phyloP scores from a whole-genome alignment of 148 eudicot genomes.

The Dysphania ambrosioides region DNA sequence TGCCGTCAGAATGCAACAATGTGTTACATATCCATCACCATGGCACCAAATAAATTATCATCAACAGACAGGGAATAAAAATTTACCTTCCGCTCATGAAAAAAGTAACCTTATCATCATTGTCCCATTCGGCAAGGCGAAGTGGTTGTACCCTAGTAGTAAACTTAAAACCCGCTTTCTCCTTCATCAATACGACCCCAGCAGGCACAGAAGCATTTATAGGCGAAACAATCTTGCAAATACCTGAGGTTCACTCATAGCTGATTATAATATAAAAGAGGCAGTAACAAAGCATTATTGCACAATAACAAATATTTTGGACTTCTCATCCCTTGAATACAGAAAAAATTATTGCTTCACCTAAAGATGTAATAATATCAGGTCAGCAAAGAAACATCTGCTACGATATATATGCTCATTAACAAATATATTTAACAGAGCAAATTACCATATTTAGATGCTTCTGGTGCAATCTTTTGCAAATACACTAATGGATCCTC shows the following conservation, averaged over 20 bases:
- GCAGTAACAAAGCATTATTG: neutral
- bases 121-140: conserved; percentile 97
- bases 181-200: conserved; percentile 85
- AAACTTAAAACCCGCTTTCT: conserved; percentile 83
- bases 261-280: neutral
- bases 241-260: conserved; percentile 42
- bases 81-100: conserved; percentile 95
- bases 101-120: conserved; percentile 88
- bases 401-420: neutral
- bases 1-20: conserved; percentile 24
- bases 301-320: neutral
- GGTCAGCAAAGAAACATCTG: neutral
- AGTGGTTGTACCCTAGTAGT: conserved; percentile 94
- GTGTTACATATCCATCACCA: neutral
- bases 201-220: conserved; percentile 87
- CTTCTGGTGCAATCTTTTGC: conserved; percentile 88
- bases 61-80: conserved; percentile 2
- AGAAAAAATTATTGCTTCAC: neutral
- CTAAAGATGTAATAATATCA: neutral
- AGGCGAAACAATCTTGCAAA: conserved; percentile 94
- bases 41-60: conserved; percentile 1
- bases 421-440: neutral
- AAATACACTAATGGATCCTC: conserved; percentile 85
- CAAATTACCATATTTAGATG: conserved; percentile 76
- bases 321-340: neutral